Conservation (phyloP, 371 early-diverging fungal species). For the Synchytrium microbalum region DNA sequence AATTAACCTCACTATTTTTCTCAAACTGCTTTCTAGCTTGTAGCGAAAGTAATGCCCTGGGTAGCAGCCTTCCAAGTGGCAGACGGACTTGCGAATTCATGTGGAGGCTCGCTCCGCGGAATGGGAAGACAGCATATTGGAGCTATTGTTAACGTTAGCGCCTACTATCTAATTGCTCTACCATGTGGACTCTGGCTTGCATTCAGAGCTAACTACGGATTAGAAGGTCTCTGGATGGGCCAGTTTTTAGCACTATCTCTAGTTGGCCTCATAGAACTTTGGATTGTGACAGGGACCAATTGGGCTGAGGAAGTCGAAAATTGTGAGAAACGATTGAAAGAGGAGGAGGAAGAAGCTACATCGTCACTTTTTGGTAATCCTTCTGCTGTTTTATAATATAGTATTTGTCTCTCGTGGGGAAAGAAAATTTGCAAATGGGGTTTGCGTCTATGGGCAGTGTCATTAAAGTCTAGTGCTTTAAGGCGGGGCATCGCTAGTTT, state of each 20-base stretch:
- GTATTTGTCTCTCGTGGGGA: too few relatives aligned
- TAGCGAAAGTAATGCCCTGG: slow-evolving; percentile 64
- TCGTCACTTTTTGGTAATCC: too few relatives aligned
- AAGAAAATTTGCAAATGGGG: too few relatives aligned
- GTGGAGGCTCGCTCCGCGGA: slow-evolving; percentile 36
- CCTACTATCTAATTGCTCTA: slow-evolving; percentile 35
- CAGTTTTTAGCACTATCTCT: slow-evolving; percentile 22
- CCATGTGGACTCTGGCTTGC: slow-evolving; percentile 28
- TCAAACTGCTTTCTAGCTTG: slow-evolving; percentile 52
- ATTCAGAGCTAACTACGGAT: slow-evolving; percentile 18
- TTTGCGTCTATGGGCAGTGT: too few relatives aligned
- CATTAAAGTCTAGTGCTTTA: too few relatives aligned
- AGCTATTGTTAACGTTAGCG: slow-evolving; percentile 14
- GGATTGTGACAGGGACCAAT: too few relatives aligned
- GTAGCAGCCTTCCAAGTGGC: slow-evolving; percentile 72
- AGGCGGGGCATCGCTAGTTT: too few relatives aligned
- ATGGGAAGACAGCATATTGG: background rate
- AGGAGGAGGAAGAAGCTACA: too few relatives aligned
- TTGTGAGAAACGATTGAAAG: too few relatives aligned
- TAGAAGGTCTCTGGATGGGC: slow-evolving; percentile 37
- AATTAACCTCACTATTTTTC: slow-evolving; percentile 39
- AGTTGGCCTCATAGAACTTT: too few relatives aligned
- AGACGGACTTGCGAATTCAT: slow-evolving; percentile 27
- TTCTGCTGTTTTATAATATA: too few relatives aligned
- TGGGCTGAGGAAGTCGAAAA: too few relatives aligned